phyloP scores from a whole-genome alignment of 83 land plant genomes.

The Larix sibirica region DNA sequence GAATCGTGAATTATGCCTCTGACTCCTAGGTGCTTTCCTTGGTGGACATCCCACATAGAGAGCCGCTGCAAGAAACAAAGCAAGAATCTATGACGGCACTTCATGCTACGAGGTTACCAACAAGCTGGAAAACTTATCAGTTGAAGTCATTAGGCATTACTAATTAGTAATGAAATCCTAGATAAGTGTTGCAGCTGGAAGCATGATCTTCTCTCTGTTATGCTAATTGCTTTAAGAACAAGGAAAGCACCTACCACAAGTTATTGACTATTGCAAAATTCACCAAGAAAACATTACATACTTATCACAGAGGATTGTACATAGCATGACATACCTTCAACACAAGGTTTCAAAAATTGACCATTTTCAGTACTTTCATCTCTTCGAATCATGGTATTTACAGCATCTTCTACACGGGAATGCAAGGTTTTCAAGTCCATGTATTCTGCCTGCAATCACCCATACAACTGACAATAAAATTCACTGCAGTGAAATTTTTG shows the following conservation, averaged over 20 bases:
- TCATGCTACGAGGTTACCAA: not conserved
- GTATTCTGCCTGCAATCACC: slow-evolving; percentile 67
- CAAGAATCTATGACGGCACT: not conserved
- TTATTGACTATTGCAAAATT: slow-evolving; percentile 4
- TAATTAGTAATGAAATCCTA: not conserved
- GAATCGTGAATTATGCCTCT: slow-evolving; percentile 49
- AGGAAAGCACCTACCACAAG: not conserved
- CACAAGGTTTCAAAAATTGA: slow-evolving; percentile 71
- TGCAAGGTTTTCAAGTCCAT: slow-evolving; percentile 66
- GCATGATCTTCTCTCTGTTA: not conserved
- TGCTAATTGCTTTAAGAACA: not conserved
- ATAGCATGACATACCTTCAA: slow-evolving; percentile 66
- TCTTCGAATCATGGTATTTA: slow-evolving; percentile 77
- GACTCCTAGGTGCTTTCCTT: slow-evolving; percentile 70
- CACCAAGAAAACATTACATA: not conserved
- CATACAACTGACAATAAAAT: slow-evolving; percentile 1
- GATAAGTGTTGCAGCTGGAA: slow-evolving; percentile 5
- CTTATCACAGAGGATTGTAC: not conserved
- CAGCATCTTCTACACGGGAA: slow-evolving; percentile 70
- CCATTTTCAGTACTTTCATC: slow-evolving; percentile 67
- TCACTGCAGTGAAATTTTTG: not conserved
- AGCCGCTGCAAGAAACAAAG: slow-evolving; percentile 60
- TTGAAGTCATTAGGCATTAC: not conserved
- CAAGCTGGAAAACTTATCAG: not conserved
- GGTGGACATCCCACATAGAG: slow-evolving; percentile 76